Evolutionary conservation across 192 early-diverging fungal species (phyloP).

Genomic region (Phlyctochytrium planicorne): DNA sequence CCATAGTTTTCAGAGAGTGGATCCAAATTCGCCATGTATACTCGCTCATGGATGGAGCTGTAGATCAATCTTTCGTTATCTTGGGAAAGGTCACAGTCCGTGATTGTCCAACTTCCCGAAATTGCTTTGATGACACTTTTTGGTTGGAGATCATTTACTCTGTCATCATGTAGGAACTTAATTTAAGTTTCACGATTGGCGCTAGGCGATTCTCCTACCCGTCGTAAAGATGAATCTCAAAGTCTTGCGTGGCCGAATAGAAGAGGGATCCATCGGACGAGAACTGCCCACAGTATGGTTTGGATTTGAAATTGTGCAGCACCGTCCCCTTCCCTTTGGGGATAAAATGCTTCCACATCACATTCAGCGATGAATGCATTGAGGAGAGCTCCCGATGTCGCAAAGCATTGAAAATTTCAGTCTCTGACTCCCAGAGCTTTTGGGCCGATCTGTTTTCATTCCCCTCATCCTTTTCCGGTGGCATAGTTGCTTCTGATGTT

Average conservation of each 20-base stretch:
- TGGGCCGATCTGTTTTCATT: too few species aligned
- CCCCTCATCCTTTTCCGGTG: too few species aligned
- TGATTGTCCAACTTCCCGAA: constrained; percentile 68
- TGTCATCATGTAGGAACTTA: too few species aligned
- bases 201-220: too few species aligned
- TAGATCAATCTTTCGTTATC: constrained; percentile 52
- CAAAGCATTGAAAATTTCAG: too few species aligned
- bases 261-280: constrained; percentile 52
- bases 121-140: constrained; percentile 42
- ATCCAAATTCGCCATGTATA: constrained; percentile 43
- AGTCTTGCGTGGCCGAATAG: constrained; percentile 58
- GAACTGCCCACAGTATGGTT: constrained; percentile 57
- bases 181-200: too few species aligned
- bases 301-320: constrained; percentile 28
- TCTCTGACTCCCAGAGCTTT: too few species aligned
- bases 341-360: too few species aligned
- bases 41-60: constrained; percentile 57
- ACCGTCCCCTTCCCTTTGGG: too few species aligned
- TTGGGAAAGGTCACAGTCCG: constrained; percentile 34
- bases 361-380: too few species aligned
- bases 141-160: too few species aligned
- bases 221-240: constrained; percentile 58
- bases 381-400: too few species aligned
- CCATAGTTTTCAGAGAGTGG: background rate
- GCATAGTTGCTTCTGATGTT: background rate